These are phyloP conservation scores for Phytophthora ohioensis DNA, from an alignment of 352 stramenopile species.

Conservation along the genomic window DNA sequence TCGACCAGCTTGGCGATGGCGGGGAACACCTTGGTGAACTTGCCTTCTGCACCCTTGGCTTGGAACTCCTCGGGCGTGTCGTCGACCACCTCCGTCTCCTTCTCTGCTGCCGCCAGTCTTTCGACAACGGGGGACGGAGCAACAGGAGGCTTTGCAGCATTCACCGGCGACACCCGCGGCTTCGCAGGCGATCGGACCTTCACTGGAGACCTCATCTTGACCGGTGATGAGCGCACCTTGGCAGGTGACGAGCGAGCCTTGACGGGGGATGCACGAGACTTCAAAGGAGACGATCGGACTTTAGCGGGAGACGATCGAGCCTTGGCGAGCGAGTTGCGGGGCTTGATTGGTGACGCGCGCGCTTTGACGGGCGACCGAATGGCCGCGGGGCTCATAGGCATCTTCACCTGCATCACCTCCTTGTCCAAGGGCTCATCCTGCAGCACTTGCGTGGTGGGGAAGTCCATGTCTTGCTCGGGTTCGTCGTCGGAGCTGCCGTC, in stretches of 20 bases:
- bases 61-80: slow-evolving; percentile 39
- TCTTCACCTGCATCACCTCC: slow-evolving; percentile 10
- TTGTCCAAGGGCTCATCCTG: slow-evolving; percentile 34
- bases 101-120: slow-evolving; percentile 4
- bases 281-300: slow-evolving; percentile 15
- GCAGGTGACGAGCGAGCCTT: slow-evolving; percentile 16
- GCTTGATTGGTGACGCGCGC: slow-evolving; percentile 15
- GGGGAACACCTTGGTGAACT: slow-evolving; percentile 60
- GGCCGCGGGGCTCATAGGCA: slow-evolving; percentile 10
- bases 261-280: slow-evolving; percentile 8
- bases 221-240: slow-evolving; percentile 16
- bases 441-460: slow-evolving; percentile 55
- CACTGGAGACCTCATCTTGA: slow-evolving; percentile 18
- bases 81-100: slow-evolving; percentile 17
- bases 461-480: slow-evolving; percentile 40
- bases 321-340: slow-evolving; percentile 18
- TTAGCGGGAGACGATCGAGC: slow-evolving; percentile 17
- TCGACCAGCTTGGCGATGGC: slow-evolving; percentile 59
- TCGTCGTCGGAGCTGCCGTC: slow-evolving; percentile 29
- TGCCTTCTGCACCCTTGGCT: slow-evolving; percentile 37
- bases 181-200: slow-evolving; percentile 23
- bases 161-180: slow-evolving; percentile 14
- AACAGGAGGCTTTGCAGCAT: slow-evolving; percentile 17
- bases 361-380: slow-evolving; percentile 15
- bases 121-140: slow-evolving; percentile 11